Percentiles rank a stretch among this genome's conserved stretches.
These are phyloP conservation scores for Podospora anserina DNA, from an alignment of 495 filamentous ascomycete genomes.

Conservation along the genomic window DNA sequence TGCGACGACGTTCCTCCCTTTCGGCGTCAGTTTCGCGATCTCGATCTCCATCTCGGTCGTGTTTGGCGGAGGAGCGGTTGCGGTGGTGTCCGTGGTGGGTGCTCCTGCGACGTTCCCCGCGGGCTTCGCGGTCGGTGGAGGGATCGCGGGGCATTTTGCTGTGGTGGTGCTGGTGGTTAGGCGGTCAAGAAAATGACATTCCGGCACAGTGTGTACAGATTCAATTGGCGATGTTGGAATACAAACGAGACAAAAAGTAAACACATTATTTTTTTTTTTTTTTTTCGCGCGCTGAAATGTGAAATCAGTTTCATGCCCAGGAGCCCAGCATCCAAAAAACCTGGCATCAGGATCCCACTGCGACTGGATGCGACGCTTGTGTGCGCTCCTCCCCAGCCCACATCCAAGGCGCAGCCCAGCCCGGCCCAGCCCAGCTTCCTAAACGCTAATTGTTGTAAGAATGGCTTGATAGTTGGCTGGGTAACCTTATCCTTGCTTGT, in stretches of 20 bases:
- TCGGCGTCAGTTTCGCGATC: conserved; percentile 8
- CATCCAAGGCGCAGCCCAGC: not conserved
- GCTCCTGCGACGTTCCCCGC: not conserved
- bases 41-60: not conserved
- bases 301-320: too few species aligned
- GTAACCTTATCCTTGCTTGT: conserved; percentile 33
- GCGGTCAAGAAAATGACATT: not conserved
- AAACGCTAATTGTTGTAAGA: conserved; percentile 21
- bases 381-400: not conserved
- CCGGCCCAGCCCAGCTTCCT: not conserved
- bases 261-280: not conserved
- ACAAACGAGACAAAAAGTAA: not conserved
- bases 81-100: conserved; percentile 13
- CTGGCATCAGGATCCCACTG: not conserved
- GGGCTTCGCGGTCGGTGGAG: conserved; percentile 7
- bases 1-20: conserved; percentile 7
- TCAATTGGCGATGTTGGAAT: conserved; percentile 11
- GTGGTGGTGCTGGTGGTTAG: not conserved
- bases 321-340: not conserved
- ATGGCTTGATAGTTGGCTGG: conserved; percentile 35
- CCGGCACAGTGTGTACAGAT: too few species aligned
- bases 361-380: conserved; percentile 11
- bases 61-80: conserved; percentile 5
- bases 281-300: too few species aligned
- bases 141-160: conserved; percentile 21